Conservation (phyloP, 2,329 filamentous ascomycete genomes). For the Diaporthe aspalathi region DNA sequence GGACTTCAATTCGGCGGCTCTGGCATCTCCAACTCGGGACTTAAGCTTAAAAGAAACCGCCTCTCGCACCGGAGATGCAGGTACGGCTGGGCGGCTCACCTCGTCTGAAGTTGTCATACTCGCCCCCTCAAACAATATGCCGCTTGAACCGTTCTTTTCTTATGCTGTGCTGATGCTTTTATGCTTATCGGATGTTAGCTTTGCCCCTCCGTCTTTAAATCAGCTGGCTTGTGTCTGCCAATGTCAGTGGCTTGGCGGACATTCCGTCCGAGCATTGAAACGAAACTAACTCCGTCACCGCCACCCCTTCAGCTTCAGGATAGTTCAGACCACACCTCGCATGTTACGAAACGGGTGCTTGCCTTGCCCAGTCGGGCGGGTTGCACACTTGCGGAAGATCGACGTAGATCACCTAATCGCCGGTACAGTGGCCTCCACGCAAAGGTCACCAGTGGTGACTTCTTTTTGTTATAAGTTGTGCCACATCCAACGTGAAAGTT, state of each 20-base stretch:
- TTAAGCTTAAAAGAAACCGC: neutral
- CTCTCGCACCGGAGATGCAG: constrained; percentile 19
- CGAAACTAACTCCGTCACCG: constrained; percentile 26
- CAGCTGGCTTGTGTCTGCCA: constrained; percentile 29
- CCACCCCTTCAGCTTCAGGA: constrained; percentile 30
- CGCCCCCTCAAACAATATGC: constrained; percentile 15
- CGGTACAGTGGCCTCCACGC: neutral
- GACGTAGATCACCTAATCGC: constrained; percentile 2
- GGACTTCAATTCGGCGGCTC: neutral
- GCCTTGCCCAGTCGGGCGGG: constrained; percentile 13
- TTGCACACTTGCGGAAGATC: constrained; percentile 11
- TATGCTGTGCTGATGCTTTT: neutral
- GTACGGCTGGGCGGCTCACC: constrained; percentile 28
- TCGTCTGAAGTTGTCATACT: constrained; percentile 24
- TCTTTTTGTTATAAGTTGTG: neutral
- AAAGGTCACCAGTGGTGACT: neutral
- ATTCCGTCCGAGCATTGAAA: constrained; percentile 32
- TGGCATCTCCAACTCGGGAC: neutral
- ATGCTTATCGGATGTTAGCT: constrained; percentile 24
- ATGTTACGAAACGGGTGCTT: constrained; percentile 24
- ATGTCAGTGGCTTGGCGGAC: constrained; percentile 30
- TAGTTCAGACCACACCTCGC: constrained; percentile 27
- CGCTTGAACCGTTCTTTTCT: constrained; percentile 17
- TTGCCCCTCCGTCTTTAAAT: constrained; percentile 21
- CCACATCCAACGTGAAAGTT: neutral